A percentile compares a stretch with the other conserved stretches of the same genome.
Evolutionary conservation across 2,329 filamentous ascomycete genomes (phyloP).

Genomic region (Cordyceps farinosa): DNA sequence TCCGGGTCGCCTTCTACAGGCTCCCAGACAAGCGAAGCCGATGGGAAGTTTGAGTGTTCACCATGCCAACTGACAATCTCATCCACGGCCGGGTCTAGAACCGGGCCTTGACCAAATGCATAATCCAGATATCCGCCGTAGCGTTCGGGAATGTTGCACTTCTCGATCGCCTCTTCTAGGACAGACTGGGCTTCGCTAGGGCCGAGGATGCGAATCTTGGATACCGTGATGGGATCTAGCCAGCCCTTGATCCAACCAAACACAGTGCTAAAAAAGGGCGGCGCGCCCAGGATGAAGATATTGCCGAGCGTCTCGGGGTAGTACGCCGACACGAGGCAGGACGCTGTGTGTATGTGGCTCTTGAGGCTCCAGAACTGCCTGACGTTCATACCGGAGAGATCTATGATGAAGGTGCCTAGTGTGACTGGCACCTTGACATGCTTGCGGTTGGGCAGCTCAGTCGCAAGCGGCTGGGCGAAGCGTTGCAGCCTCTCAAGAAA

Average conservation of each 20-base stretch:
- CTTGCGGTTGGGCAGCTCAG: conserved; percentile 67
- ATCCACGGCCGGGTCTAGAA: not conserved
- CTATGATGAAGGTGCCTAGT: conserved; percentile 90
- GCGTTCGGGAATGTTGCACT: conserved; percentile 42
- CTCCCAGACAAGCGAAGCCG: conserved; percentile 56
- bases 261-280: conserved; percentile 84
- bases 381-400: conserved; percentile 82
- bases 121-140: conserved; percentile 85
- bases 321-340: conserved; percentile 81
- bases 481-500: conserved; percentile 89
- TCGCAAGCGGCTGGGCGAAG: conserved; percentile 82
- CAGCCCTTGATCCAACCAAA: conserved; percentile 95
- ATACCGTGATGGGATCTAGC: conserved; percentile 90
- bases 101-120: conserved; percentile 29
- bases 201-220: conserved; percentile 89
- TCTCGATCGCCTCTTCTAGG: conserved; percentile 74
- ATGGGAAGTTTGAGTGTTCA: conserved; percentile 48
- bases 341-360: conserved; percentile 88
- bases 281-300: conserved; percentile 76
- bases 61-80: conserved; percentile 51
- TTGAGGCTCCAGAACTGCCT: conserved; percentile 97
- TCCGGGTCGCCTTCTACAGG: conserved; percentile 41
- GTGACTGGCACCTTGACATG: conserved; percentile 81
- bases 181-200: conserved; percentile 70
- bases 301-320: conserved; percentile 83